Evolutionary conservation across 148 eudicot genomes (phyloP).

Genomic region (Heliamphora exappendiculata): DNA sequence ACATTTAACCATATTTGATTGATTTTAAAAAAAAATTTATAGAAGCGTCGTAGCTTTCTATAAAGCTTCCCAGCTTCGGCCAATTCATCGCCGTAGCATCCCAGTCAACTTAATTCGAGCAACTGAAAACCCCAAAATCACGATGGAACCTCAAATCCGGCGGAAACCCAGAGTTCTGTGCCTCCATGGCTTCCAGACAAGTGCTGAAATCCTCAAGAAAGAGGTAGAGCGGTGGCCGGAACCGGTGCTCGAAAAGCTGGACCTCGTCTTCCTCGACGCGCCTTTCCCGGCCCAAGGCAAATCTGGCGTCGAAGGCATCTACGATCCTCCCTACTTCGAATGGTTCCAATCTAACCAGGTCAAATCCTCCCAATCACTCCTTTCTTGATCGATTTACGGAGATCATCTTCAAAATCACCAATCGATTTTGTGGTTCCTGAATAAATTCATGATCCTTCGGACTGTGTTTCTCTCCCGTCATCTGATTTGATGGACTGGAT

Average conservation of each 20-base stretch:
- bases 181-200: slow-evolving; percentile 17
- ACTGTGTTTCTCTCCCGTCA: too few relatives aligned
- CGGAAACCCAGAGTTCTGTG: slow-evolving; percentile 16
- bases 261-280: slow-evolving; percentile 17
- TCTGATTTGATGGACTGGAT: too few relatives aligned
- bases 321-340: slow-evolving; percentile 20
- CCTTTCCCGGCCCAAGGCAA: slow-evolving; percentile 13
- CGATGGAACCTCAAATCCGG: neutral
- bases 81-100: too few relatives aligned
- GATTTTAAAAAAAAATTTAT: too few relatives aligned
- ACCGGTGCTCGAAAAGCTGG: slow-evolving; percentile 6
- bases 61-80: too few relatives aligned
- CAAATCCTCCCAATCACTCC: neutral
- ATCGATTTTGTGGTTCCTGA: neutral
- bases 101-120: neutral
- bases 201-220: slow-evolving; percentile 15
- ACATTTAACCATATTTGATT: too few relatives aligned
- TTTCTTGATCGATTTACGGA: too few relatives aligned
- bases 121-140: neutral
- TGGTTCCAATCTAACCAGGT: slow-evolving; percentile 20
- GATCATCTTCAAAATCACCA: too few relatives aligned
- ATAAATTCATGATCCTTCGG: neutral
- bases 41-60: too few relatives aligned
- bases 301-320: slow-evolving; percentile 7
- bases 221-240: slow-evolving; percentile 16